Evolutionary conservation across 768 basidiomycete species (phyloP).

Genomic region (Lactarius pseudohatsudake): DNA sequence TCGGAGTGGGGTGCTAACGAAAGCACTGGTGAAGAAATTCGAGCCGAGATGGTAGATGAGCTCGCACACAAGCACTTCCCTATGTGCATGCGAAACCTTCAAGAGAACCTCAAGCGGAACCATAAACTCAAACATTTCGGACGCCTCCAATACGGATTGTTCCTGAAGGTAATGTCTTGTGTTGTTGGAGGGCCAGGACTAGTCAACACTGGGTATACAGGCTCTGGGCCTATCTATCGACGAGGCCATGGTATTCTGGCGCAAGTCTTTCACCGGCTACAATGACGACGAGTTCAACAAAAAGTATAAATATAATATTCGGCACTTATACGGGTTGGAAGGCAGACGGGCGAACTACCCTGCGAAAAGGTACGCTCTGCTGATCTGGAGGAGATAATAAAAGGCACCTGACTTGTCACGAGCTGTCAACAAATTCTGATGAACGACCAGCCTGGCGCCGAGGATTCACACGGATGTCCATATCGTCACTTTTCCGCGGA

Average conservation of each 20-base stretch:
- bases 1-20: conserved; percentile 71
- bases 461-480: conserved; percentile 84
- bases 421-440: conserved; percentile 92
- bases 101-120: conserved; percentile 72
- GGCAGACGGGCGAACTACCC: conserved; percentile 94
- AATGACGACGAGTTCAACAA: conserved; percentile 98
- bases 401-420: neutral
- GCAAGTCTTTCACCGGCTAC: conserved; percentile 75
- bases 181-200: conserved; percentile 1
- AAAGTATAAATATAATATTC: conserved; percentile 95
- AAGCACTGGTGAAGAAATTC: conserved; percentile 64
- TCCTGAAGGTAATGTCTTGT: conserved; percentile 75
- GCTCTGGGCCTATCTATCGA: conserved; percentile 91
- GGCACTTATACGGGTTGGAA: conserved; percentile 92
- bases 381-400: neutral
- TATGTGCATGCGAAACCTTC: conserved; percentile 90
- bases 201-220: conserved; percentile 41
- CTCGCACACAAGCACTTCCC: conserved; percentile 89
- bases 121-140: conserved; percentile 92
- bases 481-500: conserved; percentile 86
- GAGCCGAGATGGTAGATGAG: conserved; percentile 92
- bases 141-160: conserved; percentile 86
- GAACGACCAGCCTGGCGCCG: conserved; percentile 60
- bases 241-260: conserved; percentile 92
- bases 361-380: conserved; percentile 69